Percentiles rank a stretch among this genome's conserved stretches.
These are phyloP conservation scores for Scheffersomyces illinoinensis DNA, from an alignment of 1,139 yeast species.

Conservation along the genomic window DNA sequence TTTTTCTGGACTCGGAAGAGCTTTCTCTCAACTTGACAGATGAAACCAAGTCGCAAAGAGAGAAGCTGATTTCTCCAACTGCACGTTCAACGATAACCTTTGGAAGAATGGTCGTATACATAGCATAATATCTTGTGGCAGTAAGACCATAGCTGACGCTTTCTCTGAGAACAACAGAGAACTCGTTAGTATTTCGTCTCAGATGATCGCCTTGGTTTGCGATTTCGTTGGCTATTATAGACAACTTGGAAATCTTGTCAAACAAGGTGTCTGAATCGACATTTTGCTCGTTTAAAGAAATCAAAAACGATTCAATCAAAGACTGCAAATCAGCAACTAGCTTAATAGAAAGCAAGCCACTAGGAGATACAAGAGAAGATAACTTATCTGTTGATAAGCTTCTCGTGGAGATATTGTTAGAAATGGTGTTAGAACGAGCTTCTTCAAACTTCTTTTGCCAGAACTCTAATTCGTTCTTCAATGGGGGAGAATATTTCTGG, in stretches of 20 bases:
- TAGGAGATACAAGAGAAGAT: constrained; percentile 31
- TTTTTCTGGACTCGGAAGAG: constrained; percentile 14
- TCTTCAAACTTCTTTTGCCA: constrained; percentile 54
- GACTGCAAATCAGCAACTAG: constrained; percentile 49
- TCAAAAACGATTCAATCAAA: constrained; percentile 45
- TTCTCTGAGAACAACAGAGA: constrained; percentile 54
- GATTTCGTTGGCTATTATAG: constrained; percentile 50
- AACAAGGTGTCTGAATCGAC: constrained; percentile 48
- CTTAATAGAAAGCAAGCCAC: constrained; percentile 48
- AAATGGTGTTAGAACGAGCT: constrained; percentile 31
- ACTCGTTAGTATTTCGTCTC: constrained; percentile 35
- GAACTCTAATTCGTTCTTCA: constrained; percentile 31
- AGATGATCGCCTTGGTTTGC: constrained; percentile 44
- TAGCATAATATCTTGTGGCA: constrained; percentile 73
- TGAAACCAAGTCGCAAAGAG: constrained; percentile 69
- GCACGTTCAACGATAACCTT: constrained; percentile 75
- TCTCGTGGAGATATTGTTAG: constrained; percentile 22
- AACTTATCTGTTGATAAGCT: constrained; percentile 27
- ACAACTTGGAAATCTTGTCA: constrained; percentile 54
- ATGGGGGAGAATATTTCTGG: constrained; percentile 15
- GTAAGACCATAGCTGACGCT: constrained; percentile 78
- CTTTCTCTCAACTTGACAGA: constrained; percentile 48
- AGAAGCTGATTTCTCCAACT: constrained; percentile 69
- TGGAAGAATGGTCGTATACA: constrained; percentile 67
- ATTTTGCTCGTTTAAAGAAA: constrained; percentile 33